Percentiles rank a stretch among this genome's conserved stretches.
phyloP scores from a whole-genome alignment of 768 basidiomycete genomes.

The Tricholoma sp. region DNA sequence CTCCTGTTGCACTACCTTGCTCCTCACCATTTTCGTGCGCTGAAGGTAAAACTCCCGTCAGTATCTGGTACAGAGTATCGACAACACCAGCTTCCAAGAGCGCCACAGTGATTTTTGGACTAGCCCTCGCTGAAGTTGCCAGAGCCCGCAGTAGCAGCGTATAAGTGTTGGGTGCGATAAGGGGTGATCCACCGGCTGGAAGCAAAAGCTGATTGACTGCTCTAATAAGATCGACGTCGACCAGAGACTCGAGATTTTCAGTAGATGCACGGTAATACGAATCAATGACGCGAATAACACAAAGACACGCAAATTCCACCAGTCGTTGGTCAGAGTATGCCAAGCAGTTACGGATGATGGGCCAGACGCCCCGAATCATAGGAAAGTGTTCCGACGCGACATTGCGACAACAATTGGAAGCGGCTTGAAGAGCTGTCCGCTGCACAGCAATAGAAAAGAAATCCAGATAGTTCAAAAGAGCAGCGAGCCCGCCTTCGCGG shows the following conservation, averaged over 20 bases:
- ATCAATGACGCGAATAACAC: constrained; percentile 91
- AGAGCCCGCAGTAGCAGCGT: constrained; percentile 83
- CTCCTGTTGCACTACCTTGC: constrained; percentile 54
- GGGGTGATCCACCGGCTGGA: constrained; percentile 81
- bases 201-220: constrained; percentile 84
- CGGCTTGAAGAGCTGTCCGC: constrained; percentile 92
- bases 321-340: constrained; percentile 91
- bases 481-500: constrained; percentile 90
- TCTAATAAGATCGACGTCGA: constrained; percentile 72
- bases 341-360: constrained; percentile 89
- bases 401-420: constrained; percentile 94
- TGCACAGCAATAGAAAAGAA: constrained; percentile 99
- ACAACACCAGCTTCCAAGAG: constrained; percentile 91
- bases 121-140: constrained; percentile 83
- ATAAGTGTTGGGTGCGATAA: constrained; percentile 84
- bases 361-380: constrained; percentile 87
- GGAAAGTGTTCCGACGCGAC: constrained; percentile 84
- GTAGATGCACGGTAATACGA: constrained; percentile 82
- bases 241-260: constrained; percentile 81
- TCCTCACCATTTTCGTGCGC: constrained; percentile 46
- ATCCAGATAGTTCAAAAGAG: constrained; percentile 92
- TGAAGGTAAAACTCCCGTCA: constrained; percentile 90
- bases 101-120: constrained; percentile 80
- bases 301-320: constrained; percentile 95
- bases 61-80: constrained; percentile 88